Evolutionary conservation across 257 asterid genomes (phyloP).

Genomic region (Salvia hispanica): DNA sequence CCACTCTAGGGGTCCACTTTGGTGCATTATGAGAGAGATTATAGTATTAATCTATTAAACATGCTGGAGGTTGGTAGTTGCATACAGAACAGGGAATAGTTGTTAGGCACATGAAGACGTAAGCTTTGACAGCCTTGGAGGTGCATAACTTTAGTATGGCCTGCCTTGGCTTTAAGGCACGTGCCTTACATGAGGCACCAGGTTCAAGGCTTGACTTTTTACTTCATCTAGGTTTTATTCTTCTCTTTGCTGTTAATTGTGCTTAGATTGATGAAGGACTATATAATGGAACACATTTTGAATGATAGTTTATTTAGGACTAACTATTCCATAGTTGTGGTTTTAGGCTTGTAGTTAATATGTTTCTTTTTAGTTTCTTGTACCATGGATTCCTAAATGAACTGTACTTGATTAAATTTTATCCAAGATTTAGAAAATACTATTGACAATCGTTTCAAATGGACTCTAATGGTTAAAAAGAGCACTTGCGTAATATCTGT

Average conservation of each 20-base stretch:
- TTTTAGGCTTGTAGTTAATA: neutral
- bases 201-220: neutral
- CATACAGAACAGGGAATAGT: neutral
- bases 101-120: neutral
- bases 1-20: neutral
- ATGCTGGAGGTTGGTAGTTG: neutral
- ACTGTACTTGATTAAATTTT: neutral
- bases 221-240: neutral
- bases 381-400: neutral
- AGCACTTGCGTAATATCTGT: conserved; percentile 7
- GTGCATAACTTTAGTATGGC: neutral
- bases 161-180: neutral
- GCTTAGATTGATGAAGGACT: neutral
- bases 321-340: neutral
- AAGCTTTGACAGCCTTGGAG: neutral
- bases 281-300: neutral
- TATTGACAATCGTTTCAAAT: conserved; percentile 3
- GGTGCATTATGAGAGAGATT: neutral
- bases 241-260: neutral
- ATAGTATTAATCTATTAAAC: neutral
- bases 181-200: neutral
- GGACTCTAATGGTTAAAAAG: neutral
- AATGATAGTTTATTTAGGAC: neutral
- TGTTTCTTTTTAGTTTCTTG: neutral
- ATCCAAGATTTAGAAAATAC: neutral